Evolutionary conservation across 345 rosid genomes (phyloP).

Genomic region (Eucalyptus tenuipes): DNA sequence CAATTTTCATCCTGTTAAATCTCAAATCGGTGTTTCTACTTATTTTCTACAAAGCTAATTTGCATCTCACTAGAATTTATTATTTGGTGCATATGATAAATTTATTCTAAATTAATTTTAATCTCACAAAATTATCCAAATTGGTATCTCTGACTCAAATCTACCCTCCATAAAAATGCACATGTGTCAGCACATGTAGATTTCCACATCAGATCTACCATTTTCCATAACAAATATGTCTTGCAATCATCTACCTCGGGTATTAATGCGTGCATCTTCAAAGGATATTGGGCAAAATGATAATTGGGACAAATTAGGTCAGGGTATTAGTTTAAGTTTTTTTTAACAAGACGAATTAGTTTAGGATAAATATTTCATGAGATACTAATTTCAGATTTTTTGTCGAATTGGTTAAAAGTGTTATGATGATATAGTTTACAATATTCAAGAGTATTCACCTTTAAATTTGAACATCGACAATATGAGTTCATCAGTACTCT

Average conservation of each 20-base stretch:
- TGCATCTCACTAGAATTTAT: background rate
- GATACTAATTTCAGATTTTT: background rate
- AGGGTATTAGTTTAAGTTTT: accelerated
- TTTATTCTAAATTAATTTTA: background rate
- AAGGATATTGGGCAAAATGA: background rate
- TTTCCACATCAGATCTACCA: background rate
- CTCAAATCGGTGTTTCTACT: background rate
- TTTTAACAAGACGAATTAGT: too few species aligned
- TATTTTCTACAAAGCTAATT: background rate
- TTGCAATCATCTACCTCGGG: background rate
- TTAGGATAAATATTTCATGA: background rate
- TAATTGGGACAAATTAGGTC: accelerated
- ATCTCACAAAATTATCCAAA: background rate
- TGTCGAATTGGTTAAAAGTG: background rate
- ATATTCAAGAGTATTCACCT: background rate
- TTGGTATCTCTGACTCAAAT: background rate
- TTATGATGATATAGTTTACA: background rate
- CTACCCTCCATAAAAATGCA: background rate
- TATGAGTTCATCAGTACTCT: background rate
- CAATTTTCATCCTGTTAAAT: background rate
- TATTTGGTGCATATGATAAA: background rate
- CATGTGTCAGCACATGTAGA: accelerated
- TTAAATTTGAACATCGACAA: background rate
- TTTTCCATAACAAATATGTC: background rate
- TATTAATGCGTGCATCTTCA: background rate